phyloP scores from a whole-genome alignment of 2,329 filamentous ascomycete species.

The Claviceps cyperi region DNA sequence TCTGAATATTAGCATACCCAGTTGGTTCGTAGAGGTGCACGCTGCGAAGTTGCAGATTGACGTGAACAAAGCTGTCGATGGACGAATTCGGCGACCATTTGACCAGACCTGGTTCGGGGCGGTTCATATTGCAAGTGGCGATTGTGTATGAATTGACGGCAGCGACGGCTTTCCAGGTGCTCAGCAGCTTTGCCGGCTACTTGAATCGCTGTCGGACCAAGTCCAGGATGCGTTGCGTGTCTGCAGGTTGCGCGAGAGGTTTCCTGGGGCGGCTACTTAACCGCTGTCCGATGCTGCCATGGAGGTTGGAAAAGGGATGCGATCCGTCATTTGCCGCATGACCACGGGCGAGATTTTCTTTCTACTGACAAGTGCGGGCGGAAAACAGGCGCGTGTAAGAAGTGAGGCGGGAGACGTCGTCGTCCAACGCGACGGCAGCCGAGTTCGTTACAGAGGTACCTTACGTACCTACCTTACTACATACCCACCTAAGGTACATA shows the following conservation, averaged over 20 bases:
- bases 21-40: slow-evolving; percentile 50
- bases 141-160: too few relatives aligned
- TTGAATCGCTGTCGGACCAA: neutral
- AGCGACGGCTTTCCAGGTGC: too few relatives aligned
- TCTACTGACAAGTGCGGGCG: neutral
- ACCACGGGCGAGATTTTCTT: neutral
- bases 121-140: slow-evolving; percentile 29
- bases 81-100: slow-evolving; percentile 49
- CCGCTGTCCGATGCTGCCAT: slow-evolving; percentile 6
- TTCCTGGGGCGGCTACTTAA: neutral
- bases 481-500: too few relatives aligned
- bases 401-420: neutral
- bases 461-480: too few relatives aligned
- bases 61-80: slow-evolving; percentile 47
- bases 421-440: too few relatives aligned
- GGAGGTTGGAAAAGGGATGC: neutral
- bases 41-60: slow-evolving; percentile 48
- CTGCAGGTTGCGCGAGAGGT: neutral
- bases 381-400: neutral
- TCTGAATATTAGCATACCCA: slow-evolving; percentile 39
- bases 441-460: too few relatives aligned
- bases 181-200: too few relatives aligned
- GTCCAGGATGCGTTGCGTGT: neutral
- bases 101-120: slow-evolving; percentile 47
- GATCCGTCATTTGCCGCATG: slow-evolving; percentile 1